These are phyloP conservation scores for Erigeron philadelphicus DNA, from an alignment of 140 eudicot species.

Conservation along the genomic window DNA sequence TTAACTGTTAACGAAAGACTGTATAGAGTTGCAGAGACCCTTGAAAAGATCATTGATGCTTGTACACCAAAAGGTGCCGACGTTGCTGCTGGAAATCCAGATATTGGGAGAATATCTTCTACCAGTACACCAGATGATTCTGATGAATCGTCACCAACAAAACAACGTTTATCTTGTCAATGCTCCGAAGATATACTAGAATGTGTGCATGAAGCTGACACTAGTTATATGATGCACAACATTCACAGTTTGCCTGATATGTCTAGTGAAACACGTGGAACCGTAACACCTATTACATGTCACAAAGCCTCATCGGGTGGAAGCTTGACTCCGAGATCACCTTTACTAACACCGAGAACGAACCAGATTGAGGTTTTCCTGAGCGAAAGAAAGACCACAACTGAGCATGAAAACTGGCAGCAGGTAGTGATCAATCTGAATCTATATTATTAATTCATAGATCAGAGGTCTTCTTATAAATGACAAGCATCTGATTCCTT, in stretches of 20 bases:
- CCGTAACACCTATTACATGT: constrained; percentile 40
- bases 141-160: constrained; percentile 54
- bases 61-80: constrained; percentile 70
- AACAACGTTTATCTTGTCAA: constrained; percentile 31
- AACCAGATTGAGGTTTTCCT: constrained; percentile 70
- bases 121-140: constrained; percentile 58
- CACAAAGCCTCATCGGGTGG: constrained; percentile 61
- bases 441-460: constrained; percentile 2
- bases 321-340: constrained; percentile 94
- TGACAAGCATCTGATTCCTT: background rate
- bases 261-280: constrained; percentile 45
- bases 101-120: constrained; percentile 45
- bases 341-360: constrained; percentile 75
- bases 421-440: constrained; percentile 48
- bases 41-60: constrained; percentile 76
- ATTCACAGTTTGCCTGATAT: constrained; percentile 36
- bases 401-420: constrained; percentile 75
- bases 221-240: constrained; percentile 41
- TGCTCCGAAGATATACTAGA: constrained; percentile 58
- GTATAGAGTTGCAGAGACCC: constrained; percentile 83
- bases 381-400: constrained; percentile 59
- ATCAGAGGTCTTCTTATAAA: background rate
- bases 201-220: constrained; percentile 54
- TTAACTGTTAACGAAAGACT: constrained; percentile 79
- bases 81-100: constrained; percentile 44